These are phyloP conservation scores for Oidiodendron maius DNA, from an alignment of 495 filamentous ascomycete species.

Conservation along the genomic window DNA sequence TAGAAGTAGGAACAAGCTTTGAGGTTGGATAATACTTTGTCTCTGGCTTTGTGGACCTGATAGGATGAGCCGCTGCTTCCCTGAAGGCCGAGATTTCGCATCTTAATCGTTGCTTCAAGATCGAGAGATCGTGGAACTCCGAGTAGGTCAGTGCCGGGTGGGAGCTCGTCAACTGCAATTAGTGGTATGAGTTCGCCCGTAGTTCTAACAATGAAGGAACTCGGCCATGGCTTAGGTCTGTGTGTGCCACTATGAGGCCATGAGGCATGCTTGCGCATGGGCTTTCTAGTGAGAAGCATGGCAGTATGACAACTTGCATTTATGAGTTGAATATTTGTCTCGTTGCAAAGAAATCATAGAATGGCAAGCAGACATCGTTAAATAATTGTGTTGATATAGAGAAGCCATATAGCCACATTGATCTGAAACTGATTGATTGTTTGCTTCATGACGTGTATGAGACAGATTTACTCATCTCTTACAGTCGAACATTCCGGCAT, in stretches of 20 bases:
- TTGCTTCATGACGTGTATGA: background rate
- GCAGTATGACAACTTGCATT: no score
- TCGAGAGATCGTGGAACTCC: slow-evolving; percentile 33
- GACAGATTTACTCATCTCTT: background rate
- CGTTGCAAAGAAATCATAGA: no score
- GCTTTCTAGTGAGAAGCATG: no score
- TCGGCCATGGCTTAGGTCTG: slow-evolving; percentile 15
- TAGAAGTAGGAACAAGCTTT: background rate
- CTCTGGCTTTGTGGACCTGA: slow-evolving; percentile 21
- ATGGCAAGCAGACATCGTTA: background rate
- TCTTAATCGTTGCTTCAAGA: slow-evolving; percentile 29
- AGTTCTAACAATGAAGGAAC: slow-evolving; percentile 34
- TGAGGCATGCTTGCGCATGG: no score
- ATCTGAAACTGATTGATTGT: background rate
- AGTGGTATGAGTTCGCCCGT: slow-evolving; percentile 32
- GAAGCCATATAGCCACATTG: background rate
- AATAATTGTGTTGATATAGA: background rate
- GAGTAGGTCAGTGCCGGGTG: slow-evolving; percentile 30
- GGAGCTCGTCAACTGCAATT: slow-evolving; percentile 40
- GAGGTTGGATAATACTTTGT: background rate
- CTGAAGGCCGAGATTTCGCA: slow-evolving; percentile 32
- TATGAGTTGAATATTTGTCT: no score
- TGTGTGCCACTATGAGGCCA: no score
- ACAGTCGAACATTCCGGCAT: background rate
- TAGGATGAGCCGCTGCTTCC: slow-evolving; percentile 25